Percentiles rank a stretch among this genome's conserved stretches.
Conservation (phyloP, 2,329 filamentous ascomycete genomes). For the Fusarium buxicola region DNA sequence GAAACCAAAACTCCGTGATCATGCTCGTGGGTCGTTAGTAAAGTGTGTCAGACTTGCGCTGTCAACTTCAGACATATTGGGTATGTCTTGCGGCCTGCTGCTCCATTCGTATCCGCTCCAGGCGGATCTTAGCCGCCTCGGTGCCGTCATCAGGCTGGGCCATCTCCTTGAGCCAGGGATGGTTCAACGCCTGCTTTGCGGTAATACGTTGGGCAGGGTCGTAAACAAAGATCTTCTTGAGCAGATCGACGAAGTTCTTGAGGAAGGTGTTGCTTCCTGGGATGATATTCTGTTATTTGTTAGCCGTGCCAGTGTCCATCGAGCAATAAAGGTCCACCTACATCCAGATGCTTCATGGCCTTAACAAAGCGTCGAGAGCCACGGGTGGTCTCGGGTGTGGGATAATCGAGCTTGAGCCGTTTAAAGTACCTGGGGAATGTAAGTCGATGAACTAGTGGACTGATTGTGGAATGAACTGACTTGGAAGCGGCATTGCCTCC, state of each 20-base stretch:
- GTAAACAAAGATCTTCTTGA: conserved; percentile 76
- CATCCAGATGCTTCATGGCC: conserved; percentile 76
- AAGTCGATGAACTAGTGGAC: conserved; percentile 28
- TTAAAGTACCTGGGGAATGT: conserved; percentile 71
- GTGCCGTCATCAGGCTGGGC: conserved; percentile 74
- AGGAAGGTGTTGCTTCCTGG: conserved; percentile 69
- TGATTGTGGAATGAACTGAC: conserved; percentile 55
- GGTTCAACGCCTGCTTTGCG: conserved; percentile 73
- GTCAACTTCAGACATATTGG: conserved; percentile 44
- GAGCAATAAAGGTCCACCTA: conserved; percentile 51
- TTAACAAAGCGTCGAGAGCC: conserved; percentile 75
- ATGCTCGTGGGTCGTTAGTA: conserved; percentile 50
- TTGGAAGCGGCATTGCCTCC: conserved; percentile 72
- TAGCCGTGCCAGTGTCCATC: neutral
- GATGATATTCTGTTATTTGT: conserved; percentile 68
- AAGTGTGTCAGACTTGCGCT: conserved; percentile 28
- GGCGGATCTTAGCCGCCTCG: conserved; percentile 73
- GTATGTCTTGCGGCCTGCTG: conserved; percentile 48
- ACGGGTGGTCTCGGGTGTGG: conserved; percentile 70
- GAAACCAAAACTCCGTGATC: conserved; percentile 48
- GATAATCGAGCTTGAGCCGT: conserved; percentile 73
- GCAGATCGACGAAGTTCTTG: conserved; percentile 71
- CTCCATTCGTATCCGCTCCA: conserved; percentile 61
- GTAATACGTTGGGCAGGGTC: conserved; percentile 74
- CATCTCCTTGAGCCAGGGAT: conserved; percentile 75